Evolutionary conservation across 31 red algal genomes (phyloP).

Genomic region (Endocladia muricata): DNA sequence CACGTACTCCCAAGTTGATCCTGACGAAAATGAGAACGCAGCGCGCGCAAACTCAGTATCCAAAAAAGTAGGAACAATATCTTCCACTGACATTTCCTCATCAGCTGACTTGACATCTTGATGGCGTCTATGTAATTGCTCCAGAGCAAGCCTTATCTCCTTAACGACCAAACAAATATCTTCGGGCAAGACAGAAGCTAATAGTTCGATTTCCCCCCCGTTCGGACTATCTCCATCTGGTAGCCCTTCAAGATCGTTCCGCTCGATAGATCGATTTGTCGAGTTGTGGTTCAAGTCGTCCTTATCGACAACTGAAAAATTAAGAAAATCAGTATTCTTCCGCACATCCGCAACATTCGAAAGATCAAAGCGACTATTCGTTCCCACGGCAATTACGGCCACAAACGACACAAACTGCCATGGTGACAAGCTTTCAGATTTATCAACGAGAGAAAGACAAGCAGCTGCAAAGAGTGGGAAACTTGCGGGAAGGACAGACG

Average conservation of each 20-base stretch:
- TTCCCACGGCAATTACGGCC: constrained; percentile 20
- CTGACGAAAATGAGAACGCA: not conserved
- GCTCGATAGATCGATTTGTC: not conserved
- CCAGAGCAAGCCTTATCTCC: constrained; percentile 32
- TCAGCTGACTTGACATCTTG: not conserved
- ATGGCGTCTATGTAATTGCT: constrained; percentile 43
- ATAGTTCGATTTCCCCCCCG: not conserved
- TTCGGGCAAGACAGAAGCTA: constrained; percentile 1
- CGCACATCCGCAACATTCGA: not conserved
- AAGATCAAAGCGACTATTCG: not conserved
- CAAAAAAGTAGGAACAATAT: constrained; percentile 11
- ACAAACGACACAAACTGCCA: constrained; percentile 52
- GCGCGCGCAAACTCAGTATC: constrained; percentile 19
- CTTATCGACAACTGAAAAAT: not conserved
- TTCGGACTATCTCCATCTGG: not conserved
- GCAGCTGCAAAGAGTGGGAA: constrained; percentile 62
- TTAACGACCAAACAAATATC: constrained; percentile 6
- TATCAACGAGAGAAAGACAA: constrained; percentile 48
- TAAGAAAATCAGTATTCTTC: not conserved
- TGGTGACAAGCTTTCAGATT: constrained; percentile 1
- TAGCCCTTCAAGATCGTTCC: not conserved
- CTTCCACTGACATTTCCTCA: not conserved
- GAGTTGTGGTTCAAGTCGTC: not conserved
- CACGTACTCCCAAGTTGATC: not conserved
- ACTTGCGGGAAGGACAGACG: constrained; percentile 44